Evolutionary conservation across 2,329 filamentous ascomycete species (phyloP).

Genomic region (Botryotinia calthae): DNA sequence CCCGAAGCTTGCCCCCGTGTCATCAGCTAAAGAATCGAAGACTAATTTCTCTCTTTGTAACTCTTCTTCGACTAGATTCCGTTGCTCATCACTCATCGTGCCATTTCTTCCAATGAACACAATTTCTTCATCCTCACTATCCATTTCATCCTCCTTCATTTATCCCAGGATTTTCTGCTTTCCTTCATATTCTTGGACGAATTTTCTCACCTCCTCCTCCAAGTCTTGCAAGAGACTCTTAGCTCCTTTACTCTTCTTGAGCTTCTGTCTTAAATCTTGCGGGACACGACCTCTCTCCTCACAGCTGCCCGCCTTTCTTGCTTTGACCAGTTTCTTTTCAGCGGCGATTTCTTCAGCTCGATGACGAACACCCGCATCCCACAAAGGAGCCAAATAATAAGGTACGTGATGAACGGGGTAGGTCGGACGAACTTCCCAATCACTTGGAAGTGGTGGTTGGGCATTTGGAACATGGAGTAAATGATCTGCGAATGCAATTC

Average conservation of each 20-base stretch:
- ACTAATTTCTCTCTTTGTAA: slow-evolving; percentile 66
- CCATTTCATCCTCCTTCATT: slow-evolving; percentile 40
- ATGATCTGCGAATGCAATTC: slow-evolving; percentile 57
- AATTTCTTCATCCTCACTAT: slow-evolving; percentile 76
- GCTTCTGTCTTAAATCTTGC: slow-evolving; percentile 72
- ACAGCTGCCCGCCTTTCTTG: slow-evolving; percentile 25
- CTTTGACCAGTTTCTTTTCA: slow-evolving; percentile 40
- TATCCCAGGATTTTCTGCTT: slow-evolving; percentile 29
- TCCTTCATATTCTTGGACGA: slow-evolving; percentile 61
- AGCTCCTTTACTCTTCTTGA: slow-evolving; percentile 76
- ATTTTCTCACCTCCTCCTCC: slow-evolving; percentile 78
- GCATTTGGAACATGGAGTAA: slow-evolving; percentile 83
- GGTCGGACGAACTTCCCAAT: slow-evolving; percentile 82
- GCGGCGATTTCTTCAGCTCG: slow-evolving; percentile 50
- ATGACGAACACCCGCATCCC: slow-evolving; percentile 64
- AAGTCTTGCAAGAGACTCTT: slow-evolving; percentile 77
- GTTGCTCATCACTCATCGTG: slow-evolving; percentile 52
- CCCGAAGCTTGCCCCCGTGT: slow-evolving; percentile 73
- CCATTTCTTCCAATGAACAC: slow-evolving; percentile 77
- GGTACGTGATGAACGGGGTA: slow-evolving; percentile 76
- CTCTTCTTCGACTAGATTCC: slow-evolving; percentile 52
- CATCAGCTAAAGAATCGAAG: slow-evolving; percentile 75
- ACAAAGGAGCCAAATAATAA: slow-evolving; percentile 84
- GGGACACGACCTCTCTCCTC: slow-evolving; percentile 61
- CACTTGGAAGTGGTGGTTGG: slow-evolving; percentile 74